These are phyloP conservation scores for Dothistroma pini DNA, from an alignment of 2,329 filamentous ascomycete genomes.

Conservation along the genomic window DNA sequence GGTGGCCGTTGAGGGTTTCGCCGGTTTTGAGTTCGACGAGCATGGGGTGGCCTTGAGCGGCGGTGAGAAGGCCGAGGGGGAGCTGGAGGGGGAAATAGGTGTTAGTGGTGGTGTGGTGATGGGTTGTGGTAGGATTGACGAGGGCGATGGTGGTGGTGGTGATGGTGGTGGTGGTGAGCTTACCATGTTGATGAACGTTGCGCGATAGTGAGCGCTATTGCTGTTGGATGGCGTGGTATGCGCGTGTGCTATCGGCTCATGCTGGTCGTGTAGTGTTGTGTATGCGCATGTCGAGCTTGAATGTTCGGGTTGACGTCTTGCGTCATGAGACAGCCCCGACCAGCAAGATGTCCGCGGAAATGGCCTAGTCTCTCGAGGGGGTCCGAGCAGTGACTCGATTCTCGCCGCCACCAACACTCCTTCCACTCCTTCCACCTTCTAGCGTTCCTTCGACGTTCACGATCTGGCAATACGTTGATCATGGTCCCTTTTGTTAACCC, in stretches of 20 bases:
- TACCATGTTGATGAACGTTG: constrained; percentile 21
- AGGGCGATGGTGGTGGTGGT: neutral
- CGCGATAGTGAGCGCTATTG: neutral
- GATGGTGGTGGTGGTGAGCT: constrained; percentile 5
- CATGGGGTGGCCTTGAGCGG: constrained; percentile 96
- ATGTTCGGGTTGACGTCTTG: neutral
- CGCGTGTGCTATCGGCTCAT: neutral
- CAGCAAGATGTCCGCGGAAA: neutral
- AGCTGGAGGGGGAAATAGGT: constrained; percentile 46
- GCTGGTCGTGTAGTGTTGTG: neutral
- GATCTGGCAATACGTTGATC: too few species aligned
- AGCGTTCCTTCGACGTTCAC: too few species aligned
- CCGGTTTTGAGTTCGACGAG: constrained; percentile 96
- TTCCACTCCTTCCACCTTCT: too few species aligned
- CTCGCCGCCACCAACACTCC: too few species aligned
- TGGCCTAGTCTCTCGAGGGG: too few species aligned
- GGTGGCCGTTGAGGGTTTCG: constrained; percentile 93
- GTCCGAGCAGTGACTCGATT: too few species aligned
- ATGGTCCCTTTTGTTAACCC: too few species aligned
- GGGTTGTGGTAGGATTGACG: constrained; percentile 1
- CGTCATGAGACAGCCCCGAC: neutral
- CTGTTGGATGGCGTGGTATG: neutral
- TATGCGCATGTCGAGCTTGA: neutral
- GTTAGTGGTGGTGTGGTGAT: constrained; percentile 10
- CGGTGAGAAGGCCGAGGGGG: constrained; percentile 77